Base-by-base conservation (phyloP, 305 asterid species). In the Fraxinus baroniana region DNA sequence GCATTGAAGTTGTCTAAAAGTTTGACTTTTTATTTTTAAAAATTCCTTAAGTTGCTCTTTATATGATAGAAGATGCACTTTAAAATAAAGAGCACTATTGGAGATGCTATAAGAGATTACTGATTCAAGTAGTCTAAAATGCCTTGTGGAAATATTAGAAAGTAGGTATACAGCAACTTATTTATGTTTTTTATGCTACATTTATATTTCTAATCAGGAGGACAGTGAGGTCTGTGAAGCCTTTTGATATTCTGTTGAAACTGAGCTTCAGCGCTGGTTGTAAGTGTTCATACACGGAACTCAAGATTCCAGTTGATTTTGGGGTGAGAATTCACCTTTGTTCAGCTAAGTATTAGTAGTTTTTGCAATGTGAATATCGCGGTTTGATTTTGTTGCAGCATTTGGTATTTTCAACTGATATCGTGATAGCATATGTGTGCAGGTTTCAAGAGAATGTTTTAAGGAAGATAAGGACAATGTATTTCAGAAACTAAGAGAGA, bases 251-350 rank as follows among this genome's bases (percentile, higher is more conserved):
- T 76, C 39, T 81, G 73, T 78, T 95, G 87, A 95, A 88, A 79
- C 80, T 94, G 86, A 88, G 89, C 88, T 94, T 94, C 81, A 82
- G 97, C 46, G 90, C 93, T 64, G 99, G 97, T 84, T 95, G 99
- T 90, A 91, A 88, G 88, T 95, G 98, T 84, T 78, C 90, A 6
- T 85, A 71, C 57, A 83, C 87, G 75, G 85, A 88, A 82, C 85
- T 94, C 83, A 91, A 87, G 83, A 82, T 91, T 85, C 97, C 95
- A 13, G 92, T 95, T 81, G 90, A 94, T 86, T 94, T 95, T 83
- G 90, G 88, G 97, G 99, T 95, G 82, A 86, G 87, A 80, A 73
- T 64, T 8, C 44, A 20, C 70, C 52, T 36, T 77, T 79, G 13
- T 66, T 26, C 35, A 10, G 8, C 37, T 57, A 57, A 57, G 28